phyloP scores from a whole-genome alignment of 345 rosid genomes.

The Physaria fendleri region DNA sequence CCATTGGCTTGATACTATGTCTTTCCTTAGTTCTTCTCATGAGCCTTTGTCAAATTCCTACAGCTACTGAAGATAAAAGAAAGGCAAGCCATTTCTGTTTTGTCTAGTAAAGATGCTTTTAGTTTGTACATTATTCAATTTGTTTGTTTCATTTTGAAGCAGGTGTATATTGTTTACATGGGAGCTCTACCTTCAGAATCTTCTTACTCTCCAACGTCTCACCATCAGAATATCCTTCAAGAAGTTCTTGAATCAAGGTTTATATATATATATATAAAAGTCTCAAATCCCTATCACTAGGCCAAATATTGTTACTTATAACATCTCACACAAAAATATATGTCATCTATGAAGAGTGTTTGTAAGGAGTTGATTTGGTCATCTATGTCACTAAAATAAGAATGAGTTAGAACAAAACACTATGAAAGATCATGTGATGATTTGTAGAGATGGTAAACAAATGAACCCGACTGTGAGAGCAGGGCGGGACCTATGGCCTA shows the following conservation, averaged over 20 bases:
- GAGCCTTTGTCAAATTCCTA: slow-evolving; percentile 3
- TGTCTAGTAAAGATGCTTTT: background rate
- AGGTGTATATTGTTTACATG: slow-evolving; percentile 31
- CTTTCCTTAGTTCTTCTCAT: background rate
- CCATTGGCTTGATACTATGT: slow-evolving; percentile 1
- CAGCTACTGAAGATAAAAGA: slow-evolving; percentile 11
- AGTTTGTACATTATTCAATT: background rate
- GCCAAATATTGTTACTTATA: background rate
- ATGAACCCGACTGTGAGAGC: no score
- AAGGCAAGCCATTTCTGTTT: slow-evolving; percentile 10
- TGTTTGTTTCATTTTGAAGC: background rate
- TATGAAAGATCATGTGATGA: no score
- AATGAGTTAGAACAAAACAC: no score
- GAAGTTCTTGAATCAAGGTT: slow-evolving; percentile 21
- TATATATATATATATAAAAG: background rate
- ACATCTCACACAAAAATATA: no score
- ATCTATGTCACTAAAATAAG: no score
- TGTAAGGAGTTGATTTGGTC: no score
- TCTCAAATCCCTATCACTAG: background rate
- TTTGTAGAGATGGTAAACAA: no score
- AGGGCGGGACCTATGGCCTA: no score
- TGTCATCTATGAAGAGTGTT: no score
- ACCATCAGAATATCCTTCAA: slow-evolving; percentile 28
- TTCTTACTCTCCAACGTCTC: slow-evolving; percentile 23
- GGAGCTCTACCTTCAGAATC: slow-evolving; percentile 21